Base-by-base conservation (phyloP, 2,329 filamentous ascomycete genomes). In the Pestalotiopsis sp. region DNA sequence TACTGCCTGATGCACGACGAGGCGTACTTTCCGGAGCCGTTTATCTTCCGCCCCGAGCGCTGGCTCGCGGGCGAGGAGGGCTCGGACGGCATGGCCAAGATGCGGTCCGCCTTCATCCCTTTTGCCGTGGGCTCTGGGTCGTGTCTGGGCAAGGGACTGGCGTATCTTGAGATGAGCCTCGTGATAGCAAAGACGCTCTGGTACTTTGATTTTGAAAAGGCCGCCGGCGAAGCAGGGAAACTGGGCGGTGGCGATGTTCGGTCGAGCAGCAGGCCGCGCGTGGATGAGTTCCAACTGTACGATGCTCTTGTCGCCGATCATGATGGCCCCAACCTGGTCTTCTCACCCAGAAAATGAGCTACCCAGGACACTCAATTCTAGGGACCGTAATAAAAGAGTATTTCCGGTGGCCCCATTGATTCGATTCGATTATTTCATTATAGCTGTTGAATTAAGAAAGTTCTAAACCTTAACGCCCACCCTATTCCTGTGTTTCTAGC, bases 101-200 rank as follows among this genome's bases (percentile, higher is more conserved):
- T 45, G 41, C 41, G 20, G 1, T 20, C 56, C 9, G 20, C 75
- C 75, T 75, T 72, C 39, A 64, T 68, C 9, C 77, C 81, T 1
- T 82, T 83, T 66, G 77, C 75, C 5, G 68, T 77, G 0, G 81
- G 81, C 0, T 76, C 79, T 1, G 71, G 79, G 20, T 73, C 72
- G 27, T 83, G 81, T 62, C 73, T 78, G 20, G 80, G 79, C 1
- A 79, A 78, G 63, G 68, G 66, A 4, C 70, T 77, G 52, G 75
- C 75, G 2, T 68, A 73, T 45, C 68, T 73, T 17, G 70, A 73
- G 62, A 31, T 45, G n/a, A 71, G 70, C 61, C 68, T 75, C 13
- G 69, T 68, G 2, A 58, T 74, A 59, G 73, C 73, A 1, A 72
- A 71, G 65, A 68, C 71, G 17, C 64, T 75, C 13, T 71, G 59